Evolutionary conservation across 208 protist species (phyloP).

Genomic region (Porcisia hertigi): DNA sequence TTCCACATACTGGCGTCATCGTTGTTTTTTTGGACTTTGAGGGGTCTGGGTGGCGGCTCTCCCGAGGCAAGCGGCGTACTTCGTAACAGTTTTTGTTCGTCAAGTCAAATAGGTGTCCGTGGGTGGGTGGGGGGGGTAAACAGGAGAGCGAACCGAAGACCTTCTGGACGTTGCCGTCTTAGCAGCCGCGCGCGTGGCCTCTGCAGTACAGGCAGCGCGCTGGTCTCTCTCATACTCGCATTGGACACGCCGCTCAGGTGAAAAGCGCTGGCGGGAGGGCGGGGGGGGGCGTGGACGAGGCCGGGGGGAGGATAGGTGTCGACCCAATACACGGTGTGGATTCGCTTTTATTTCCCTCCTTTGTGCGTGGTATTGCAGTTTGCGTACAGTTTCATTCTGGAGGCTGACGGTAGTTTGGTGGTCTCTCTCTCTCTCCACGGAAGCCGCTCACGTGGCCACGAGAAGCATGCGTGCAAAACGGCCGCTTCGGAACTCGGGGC

Average conservation of each 20-base stretch:
- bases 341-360: neutral
- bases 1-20: too few species aligned
- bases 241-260: neutral
- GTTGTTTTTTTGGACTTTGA: too few species aligned
- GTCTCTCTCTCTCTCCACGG: neutral
- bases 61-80: too few species aligned
- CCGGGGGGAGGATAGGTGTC: too few species aligned
- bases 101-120: too few species aligned
- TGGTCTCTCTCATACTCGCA: neutral
- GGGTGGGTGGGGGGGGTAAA: too few species aligned
- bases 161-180: neutral
- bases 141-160: neutral
- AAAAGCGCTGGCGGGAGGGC: neutral
- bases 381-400: too few species aligned
- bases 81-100: too few species aligned
- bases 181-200: neutral
- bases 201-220: neutral
- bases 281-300: too few species aligned
- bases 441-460: neutral
- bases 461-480: constrained; percentile 48
- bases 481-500: constrained; percentile 28
- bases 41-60: too few species aligned
- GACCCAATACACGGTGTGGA: neutral
- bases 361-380: neutral
- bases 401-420: neutral